Conservation (phyloP, 1,284 basidiomycete genomes). For the Leccinum griseonigrum region DNA sequence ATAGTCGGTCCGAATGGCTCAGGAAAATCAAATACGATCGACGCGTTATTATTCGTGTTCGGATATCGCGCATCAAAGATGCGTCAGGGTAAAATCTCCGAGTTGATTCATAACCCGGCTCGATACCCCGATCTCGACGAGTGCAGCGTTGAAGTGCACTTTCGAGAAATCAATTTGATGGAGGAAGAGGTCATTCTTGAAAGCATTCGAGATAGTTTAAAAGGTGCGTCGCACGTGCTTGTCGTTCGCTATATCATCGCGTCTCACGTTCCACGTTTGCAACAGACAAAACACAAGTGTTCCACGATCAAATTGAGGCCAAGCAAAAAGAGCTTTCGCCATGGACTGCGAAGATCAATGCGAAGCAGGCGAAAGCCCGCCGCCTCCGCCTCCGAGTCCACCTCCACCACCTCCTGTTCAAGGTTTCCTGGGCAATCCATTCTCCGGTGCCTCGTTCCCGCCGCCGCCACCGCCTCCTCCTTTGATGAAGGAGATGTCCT, state of each 20-base stretch:
- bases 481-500: slow-evolving; percentile 37
- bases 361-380: slow-evolving; percentile 61
- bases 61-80: slow-evolving; percentile 97
- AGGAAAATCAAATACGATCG: slow-evolving; percentile 98
- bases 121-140: slow-evolving; percentile 76
- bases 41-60: slow-evolving; percentile 96
- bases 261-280: background rate
- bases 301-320: slow-evolving; percentile 89
- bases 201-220: slow-evolving; percentile 84
- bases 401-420: slow-evolving; percentile 32
- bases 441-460: slow-evolving; percentile 41
- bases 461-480: slow-evolving; percentile 47
- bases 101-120: slow-evolving; percentile 96
- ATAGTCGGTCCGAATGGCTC: slow-evolving; percentile 99
- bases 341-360: slow-evolving; percentile 89
- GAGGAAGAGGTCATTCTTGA: slow-evolving; percentile 85
- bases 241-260: background rate
- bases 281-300: slow-evolving; percentile 93
- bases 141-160: slow-evolving; percentile 96
- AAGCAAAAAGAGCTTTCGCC: slow-evolving; percentile 96
- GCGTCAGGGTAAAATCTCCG: slow-evolving; percentile 94
- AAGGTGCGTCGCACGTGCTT: slow-evolving; percentile 54
- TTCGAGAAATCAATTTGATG: slow-evolving; percentile 84
- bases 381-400: slow-evolving; percentile 37
- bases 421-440: slow-evolving; percentile 28